phyloP scores from a whole-genome alignment of 2,329 filamentous ascomycete species.

The Fusarium anthophilum region DNA sequence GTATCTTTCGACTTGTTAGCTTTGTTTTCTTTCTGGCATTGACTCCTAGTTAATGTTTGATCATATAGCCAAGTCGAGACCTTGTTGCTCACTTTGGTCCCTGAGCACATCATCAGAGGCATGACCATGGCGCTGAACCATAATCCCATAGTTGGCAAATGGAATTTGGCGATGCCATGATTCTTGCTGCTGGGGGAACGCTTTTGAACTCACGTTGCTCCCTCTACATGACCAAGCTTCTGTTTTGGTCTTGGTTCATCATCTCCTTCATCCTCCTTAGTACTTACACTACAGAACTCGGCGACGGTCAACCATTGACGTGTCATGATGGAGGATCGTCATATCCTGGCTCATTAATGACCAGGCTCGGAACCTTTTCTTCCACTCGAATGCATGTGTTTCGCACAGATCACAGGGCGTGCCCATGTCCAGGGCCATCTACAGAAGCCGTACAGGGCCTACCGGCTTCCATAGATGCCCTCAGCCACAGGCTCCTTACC shows the following conservation, averaged over 20 bases:
- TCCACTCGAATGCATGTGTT: background rate
- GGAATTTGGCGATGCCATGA: slow-evolving; percentile 5
- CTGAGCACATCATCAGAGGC: slow-evolving; percentile 38
- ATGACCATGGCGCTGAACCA: slow-evolving; percentile 23
- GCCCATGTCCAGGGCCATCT: background rate
- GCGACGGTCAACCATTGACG: background rate
- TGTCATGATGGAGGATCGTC: background rate
- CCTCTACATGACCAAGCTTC: background rate
- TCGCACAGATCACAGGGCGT: slow-evolving; percentile 1
- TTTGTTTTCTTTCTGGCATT: background rate
- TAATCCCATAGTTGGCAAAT: slow-evolving; percentile 22
- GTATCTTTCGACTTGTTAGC: background rate
- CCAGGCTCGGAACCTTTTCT: background rate
- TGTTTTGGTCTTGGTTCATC: slow-evolving; percentile 2
- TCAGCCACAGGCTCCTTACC: slow-evolving; percentile 1
- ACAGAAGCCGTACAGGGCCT: background rate
- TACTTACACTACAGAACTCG: background rate
- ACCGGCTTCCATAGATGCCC: background rate
- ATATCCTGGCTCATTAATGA: background rate
- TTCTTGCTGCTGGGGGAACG: background rate
- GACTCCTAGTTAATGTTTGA: background rate
- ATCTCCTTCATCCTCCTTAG: background rate
- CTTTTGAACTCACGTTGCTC: slow-evolving; percentile 1
- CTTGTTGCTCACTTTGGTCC: slow-evolving; percentile 28
- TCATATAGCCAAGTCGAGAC: slow-evolving; percentile 12